phyloP scores from a whole-genome alignment of 2,329 filamentous ascomycete species.

The Teratosphaeriaceae sp. region DNA sequence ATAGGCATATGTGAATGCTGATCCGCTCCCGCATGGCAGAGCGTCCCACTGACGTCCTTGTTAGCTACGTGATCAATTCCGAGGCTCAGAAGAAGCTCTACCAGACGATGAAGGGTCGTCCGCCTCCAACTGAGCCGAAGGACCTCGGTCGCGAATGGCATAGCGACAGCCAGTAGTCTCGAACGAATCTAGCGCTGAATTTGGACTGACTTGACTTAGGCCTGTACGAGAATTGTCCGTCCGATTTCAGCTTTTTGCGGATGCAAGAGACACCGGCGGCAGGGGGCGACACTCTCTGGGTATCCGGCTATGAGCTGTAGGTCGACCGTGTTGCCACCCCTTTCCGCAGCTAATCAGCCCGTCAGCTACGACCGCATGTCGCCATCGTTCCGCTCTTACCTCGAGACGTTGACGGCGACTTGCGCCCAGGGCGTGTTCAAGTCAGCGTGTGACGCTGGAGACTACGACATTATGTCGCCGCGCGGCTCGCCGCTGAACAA shows the following conservation, averaged over 20 bases:
- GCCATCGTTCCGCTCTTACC: slow-evolving; percentile 5
- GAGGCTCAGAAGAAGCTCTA: slow-evolving; percentile 5
- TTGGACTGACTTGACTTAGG: not conserved
- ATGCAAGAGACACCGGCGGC: slow-evolving; percentile 4
- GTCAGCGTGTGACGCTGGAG: slow-evolving; percentile 4
- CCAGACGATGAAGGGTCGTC: slow-evolving; percentile 3
- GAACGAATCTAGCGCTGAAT: not conserved
- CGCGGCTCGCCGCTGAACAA: slow-evolving; percentile 6
- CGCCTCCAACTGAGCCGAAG: not conserved
- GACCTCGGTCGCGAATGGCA: slow-evolving; percentile 4
- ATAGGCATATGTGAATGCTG: slow-evolving; percentile 1
- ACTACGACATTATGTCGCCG: slow-evolving; percentile 4
- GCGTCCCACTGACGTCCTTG: too few relatives aligned
- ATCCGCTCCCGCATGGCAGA: too few relatives aligned
- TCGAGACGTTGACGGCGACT: slow-evolving; percentile 4
- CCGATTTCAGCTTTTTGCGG: slow-evolving; percentile 5
- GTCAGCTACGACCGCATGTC: slow-evolving; percentile 5
- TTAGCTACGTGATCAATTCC: slow-evolving; percentile 5
- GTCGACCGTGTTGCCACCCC: not conserved
- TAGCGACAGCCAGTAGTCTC: not conserved
- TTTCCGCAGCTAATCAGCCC: not conserved
- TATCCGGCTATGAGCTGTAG: slow-evolving; percentile 4
- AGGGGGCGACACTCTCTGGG: slow-evolving; percentile 4
- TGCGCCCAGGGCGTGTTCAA: slow-evolving; percentile 5
- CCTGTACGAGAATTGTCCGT: slow-evolving; percentile 6